Conservation (phyloP, 176 grass and related monocot species). For the Lolium multiflorum region DNA sequence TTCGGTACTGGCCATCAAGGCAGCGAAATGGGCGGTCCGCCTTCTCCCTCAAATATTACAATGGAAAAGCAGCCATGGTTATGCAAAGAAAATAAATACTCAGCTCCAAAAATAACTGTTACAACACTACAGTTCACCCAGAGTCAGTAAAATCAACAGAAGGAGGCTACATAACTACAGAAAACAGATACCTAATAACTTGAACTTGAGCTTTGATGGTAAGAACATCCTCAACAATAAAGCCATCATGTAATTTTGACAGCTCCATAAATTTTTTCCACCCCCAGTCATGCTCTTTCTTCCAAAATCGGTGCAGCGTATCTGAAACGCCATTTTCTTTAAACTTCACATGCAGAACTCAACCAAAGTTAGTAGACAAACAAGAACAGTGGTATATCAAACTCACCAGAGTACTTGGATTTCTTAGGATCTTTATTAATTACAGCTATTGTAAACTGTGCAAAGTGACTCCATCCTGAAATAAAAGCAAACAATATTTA, state of each 20-base stretch:
- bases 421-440: constrained; percentile 99
- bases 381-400: constrained; percentile 32
- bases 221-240: constrained; percentile 86
- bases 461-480: constrained; percentile 98
- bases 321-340: constrained; percentile 75
- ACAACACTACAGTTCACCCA: background rate
- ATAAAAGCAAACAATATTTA: constrained; percentile 48
- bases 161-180: constrained; percentile 20
- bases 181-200: constrained; percentile 88
- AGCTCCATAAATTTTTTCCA: constrained; percentile 99
- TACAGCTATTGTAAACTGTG: constrained; percentile 98
- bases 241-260: constrained; percentile 92
- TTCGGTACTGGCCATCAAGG: constrained; percentile 87
- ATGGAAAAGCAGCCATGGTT: constrained; percentile 59
- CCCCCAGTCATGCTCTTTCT: constrained; percentile 99
- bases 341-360: constrained; percentile 40
- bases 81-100: constrained; percentile 51
- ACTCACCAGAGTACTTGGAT: constrained; percentile 99
- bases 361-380: constrained; percentile 40
- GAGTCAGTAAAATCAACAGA: background rate
- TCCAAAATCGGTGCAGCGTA: constrained; percentile 99
- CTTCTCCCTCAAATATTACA: constrained; percentile 88
- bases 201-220: constrained; percentile 99
- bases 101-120: constrained; percentile 42
- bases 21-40: constrained; percentile 87